Evolutionary conservation across 352 stramenopile species (phyloP).

Genomic region (Discostella stelligera): DNA sequence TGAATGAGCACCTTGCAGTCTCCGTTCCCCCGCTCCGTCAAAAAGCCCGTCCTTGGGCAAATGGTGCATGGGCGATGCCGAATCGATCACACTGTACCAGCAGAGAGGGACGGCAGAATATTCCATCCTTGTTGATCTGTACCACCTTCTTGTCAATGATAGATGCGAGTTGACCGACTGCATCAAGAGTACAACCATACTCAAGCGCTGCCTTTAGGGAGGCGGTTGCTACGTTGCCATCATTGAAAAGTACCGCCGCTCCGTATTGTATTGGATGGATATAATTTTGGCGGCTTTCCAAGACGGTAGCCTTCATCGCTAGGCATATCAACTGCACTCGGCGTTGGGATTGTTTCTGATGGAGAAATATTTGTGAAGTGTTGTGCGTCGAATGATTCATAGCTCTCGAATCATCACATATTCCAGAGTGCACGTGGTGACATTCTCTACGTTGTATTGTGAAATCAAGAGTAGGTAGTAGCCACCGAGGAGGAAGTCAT

Average conservation of each 20-base stretch:
- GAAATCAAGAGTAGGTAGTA: too few species aligned
- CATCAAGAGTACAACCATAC: constrained; percentile 80
- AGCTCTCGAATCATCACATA: too few species aligned
- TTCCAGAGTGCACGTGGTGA: too few species aligned
- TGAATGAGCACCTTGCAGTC: constrained; percentile 61
- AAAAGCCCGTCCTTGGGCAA: constrained; percentile 85
- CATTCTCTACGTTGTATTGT: too few species aligned
- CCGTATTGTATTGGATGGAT: constrained; percentile 86
- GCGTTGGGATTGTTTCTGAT: constrained; percentile 40
- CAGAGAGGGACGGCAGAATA: constrained; percentile 50
- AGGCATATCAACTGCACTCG: constrained; percentile 38
- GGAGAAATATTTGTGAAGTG: constrained; percentile 21
- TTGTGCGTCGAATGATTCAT: constrained; percentile 27
- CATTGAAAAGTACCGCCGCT: constrained; percentile 80
- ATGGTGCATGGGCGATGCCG: constrained; percentile 86
- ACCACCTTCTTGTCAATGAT: constrained; percentile 39
- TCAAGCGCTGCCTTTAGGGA: constrained; percentile 36
- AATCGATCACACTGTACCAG: constrained; percentile 88
- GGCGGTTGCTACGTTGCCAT: constrained; percentile 58
- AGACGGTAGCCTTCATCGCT: constrained; percentile 44
- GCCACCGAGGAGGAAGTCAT: too few species aligned
- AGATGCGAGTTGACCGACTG: constrained; percentile 65
- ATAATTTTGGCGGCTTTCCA: constrained; percentile 62
- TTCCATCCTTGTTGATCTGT: constrained; percentile 16
- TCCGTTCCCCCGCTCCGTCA: constrained; percentile 83